Conservation (phyloP, 2,329 filamentous ascomycete genomes). For the Phyllachora maydis region DNA sequence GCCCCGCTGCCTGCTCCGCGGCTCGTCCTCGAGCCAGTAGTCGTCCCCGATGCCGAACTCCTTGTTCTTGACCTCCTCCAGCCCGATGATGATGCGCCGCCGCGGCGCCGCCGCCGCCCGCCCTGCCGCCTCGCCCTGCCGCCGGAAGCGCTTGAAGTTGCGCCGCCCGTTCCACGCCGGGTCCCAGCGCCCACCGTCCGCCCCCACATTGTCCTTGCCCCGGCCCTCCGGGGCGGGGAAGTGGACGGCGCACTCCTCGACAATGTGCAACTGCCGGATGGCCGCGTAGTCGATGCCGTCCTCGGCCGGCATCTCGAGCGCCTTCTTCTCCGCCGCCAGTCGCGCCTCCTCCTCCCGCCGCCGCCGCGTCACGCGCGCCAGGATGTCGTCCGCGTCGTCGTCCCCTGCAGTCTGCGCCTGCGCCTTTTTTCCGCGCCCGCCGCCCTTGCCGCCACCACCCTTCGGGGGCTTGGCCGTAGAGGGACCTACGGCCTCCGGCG, state of each 20-base stretch:
- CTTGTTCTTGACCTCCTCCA: conserved; percentile 52
- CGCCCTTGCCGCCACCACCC: too few species aligned
- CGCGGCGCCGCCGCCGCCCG: conserved; percentile 18
- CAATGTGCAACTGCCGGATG: conserved; percentile 52
- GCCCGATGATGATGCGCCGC: conserved; percentile 44
- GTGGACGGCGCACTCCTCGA: conserved; percentile 55
- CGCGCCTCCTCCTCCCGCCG: conserved; percentile 47
- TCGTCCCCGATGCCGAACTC: conserved; percentile 55
- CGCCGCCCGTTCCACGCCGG: conserved; percentile 81
- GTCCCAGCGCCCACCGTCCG: conserved; percentile 53
- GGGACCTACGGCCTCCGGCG: conserved; percentile 5
- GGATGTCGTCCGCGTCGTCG: conserved; percentile 29
- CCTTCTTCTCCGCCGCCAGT: conserved; percentile 29
- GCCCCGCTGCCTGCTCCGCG: conserved; percentile 4
- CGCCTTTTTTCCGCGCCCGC: too few species aligned
- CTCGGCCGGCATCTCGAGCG: conserved; percentile 28
- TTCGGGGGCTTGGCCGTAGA: too few species aligned
- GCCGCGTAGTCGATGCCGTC: conserved; percentile 49
- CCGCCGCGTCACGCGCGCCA: conserved; percentile 40
- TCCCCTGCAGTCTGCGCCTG: too few species aligned
- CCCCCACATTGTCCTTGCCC: conserved; percentile 27
- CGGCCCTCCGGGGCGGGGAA: conserved; percentile 8
- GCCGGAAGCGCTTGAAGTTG: conserved; percentile 83
- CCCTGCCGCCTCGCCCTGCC: conserved; percentile 26
- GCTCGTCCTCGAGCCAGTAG: conserved; percentile 47